Base-by-base conservation (phyloP, 306 rosid genomes). In the Spatholobus suberectus region DNA sequence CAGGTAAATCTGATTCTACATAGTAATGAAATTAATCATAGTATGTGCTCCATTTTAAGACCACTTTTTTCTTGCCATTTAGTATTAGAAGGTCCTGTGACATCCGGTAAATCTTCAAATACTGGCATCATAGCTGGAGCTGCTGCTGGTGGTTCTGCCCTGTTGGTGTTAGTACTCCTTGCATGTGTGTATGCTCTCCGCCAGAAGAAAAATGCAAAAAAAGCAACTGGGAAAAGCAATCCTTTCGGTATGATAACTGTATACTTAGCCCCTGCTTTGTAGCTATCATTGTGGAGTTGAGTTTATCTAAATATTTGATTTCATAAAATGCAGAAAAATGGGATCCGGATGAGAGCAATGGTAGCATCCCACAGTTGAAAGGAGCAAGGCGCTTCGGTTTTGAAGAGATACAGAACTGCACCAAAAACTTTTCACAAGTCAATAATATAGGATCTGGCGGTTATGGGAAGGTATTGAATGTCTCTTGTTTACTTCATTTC, bases 301-400 rank as follows among this genome's bases (percentile, higher is more conserved):
- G 51, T 52, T 41, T 65, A 70, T 58, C 59, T 68, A 46, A 35
- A 70, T 23, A 43, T 76, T 51, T 82, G 51, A 71, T 87, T 76
- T 54, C 78, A 66, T 76, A 44, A 62, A 88, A 84, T 71, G 84
- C 69, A 90, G 94, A 65, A 73, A 80, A 70, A 57, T 84, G 91
- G 97, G 90, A 82, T 46, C 59, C 84, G 5, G 75, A 76, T 15
- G 78, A 82, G 18, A 83, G 84, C 44, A 86, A 89, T 73, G 83
- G 84, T 65, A 82, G 70, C 65, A 38, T 77, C 78, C 90, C 90
- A 8, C 88, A 85, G 88, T 66, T 87, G 32, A 87, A 87, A 82
- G 98, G 94, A 40, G 93, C 96, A 2, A 89, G 85, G 80, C 86
- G 87, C 62, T 92, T 94, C 89, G 78, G 90, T 37, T 92, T 89